phyloP scores from a whole-genome alignment of 176 grass and related monocot species.

The Alopecurus myosuroides region DNA sequence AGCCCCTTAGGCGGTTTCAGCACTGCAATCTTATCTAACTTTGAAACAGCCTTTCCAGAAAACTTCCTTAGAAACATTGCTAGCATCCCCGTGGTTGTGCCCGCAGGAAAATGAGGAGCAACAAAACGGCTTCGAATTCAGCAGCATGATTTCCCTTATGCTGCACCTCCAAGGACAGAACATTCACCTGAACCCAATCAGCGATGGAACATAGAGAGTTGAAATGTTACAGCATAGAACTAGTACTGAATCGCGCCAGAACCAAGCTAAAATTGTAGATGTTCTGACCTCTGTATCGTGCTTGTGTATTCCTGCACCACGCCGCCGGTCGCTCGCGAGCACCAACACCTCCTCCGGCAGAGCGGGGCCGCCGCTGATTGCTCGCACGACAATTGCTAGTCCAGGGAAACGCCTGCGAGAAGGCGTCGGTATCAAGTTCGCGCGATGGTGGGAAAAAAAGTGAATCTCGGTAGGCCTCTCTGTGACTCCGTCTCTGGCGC shows the following conservation, averaged over 20 bases:
- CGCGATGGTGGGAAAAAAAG: neutral
- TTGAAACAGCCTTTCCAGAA: constrained; percentile 11
- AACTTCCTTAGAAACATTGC: neutral
- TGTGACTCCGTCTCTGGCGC: neutral
- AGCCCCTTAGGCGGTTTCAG: constrained; percentile 1
- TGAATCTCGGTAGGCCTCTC: neutral
- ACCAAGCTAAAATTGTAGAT: neutral
- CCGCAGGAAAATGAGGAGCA: neutral
- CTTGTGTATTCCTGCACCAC: neutral
- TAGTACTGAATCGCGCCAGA: neutral
- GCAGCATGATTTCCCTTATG: neutral
- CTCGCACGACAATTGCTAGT: neutral
- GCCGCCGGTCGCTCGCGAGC: neutral
- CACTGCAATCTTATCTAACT: neutral
- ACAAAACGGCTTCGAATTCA: neutral
- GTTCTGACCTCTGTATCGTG: neutral
- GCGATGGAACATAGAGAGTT: neutral
- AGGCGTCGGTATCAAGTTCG: neutral
- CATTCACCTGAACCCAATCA: constrained; percentile 19
- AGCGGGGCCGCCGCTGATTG: neutral
- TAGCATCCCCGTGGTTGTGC: neutral
- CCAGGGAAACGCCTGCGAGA: neutral
- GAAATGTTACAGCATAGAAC: neutral
- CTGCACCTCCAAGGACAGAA: neutral
- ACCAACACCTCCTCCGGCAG: neutral